A percentile compares a stretch with the other conserved stretches of the same genome.
Conservation (phyloP, 2,329 filamentous ascomycete species). For the Pseudogymnoascus sp. region DNA sequence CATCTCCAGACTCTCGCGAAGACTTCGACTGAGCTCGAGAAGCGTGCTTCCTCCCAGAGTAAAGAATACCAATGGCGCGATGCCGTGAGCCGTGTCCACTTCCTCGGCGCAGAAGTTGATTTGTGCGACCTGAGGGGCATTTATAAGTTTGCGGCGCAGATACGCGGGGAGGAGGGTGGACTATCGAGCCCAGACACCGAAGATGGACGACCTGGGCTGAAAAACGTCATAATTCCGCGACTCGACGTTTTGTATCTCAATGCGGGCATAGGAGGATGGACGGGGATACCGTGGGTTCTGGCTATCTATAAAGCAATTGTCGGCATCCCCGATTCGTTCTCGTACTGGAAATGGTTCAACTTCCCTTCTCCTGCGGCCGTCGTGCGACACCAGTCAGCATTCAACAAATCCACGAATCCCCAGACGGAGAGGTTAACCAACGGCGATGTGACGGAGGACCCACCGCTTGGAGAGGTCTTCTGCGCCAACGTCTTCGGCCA, state of each 20-base stretch:
- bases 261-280: conserved; percentile 83
- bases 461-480: conserved; percentile 72
- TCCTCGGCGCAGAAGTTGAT: conserved; percentile 52
- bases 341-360: conserved; percentile 8
- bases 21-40: conserved; percentile 35
- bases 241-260: conserved; percentile 79
- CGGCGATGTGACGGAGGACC: conserved; percentile 35
- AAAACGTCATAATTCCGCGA: conserved; percentile 54
- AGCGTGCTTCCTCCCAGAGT: conserved; percentile 48
- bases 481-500: conserved; percentile 92
- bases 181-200: conserved; percentile 25
- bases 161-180: conserved; percentile 13
- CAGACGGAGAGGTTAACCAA: background rate
- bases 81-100: conserved; percentile 46
- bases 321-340: background rate
- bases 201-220: conserved; percentile 30
- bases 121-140: conserved; percentile 51
- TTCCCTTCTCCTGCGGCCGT: conserved; percentile 2
- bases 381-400: conserved; percentile 29
- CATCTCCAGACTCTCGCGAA: conserved; percentile 54
- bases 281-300: conserved; percentile 61
- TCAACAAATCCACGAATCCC: conserved; percentile 21
- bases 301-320: conserved; percentile 39
- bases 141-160: conserved; percentile 24
- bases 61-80: conserved; percentile 40